Evolutionary conservation across 1,284 basidiomycete genomes (phyloP).

Genomic region (Naganishia albida): DNA sequence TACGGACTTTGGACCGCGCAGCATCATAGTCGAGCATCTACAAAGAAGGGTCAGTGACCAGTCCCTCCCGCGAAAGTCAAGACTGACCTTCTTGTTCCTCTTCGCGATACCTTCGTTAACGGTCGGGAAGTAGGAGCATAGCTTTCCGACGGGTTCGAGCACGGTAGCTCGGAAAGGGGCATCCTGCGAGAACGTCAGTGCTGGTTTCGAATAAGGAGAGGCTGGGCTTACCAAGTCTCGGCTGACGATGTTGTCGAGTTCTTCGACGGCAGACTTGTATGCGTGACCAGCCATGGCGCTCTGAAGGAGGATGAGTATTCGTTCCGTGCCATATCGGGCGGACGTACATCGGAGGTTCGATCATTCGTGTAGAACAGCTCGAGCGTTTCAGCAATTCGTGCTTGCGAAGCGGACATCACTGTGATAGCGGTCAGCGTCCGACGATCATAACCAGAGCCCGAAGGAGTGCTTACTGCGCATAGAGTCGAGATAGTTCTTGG

Average conservation of each 20-base stretch:
- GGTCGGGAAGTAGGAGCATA: conserved; percentile 91
- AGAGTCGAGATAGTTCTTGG: conserved; percentile 91
- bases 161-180: conserved; percentile 91
- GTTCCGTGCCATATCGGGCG: neutral
- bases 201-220: neutral
- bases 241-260: conserved; percentile 81
- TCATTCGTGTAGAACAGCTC: conserved; percentile 91
- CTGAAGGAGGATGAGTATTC: conserved; percentile 38
- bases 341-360: conserved; percentile 66
- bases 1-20: conserved; percentile 82
- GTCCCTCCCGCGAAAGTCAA: too few relatives aligned
- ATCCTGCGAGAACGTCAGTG: conserved; percentile 62
- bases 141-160: conserved; percentile 91
- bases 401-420: conserved; percentile 91
- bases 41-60: neutral
- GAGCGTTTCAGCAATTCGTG: conserved; percentile 91
- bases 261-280: conserved; percentile 92
- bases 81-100: conserved; percentile 85
- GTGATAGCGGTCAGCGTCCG: conserved; percentile 23
- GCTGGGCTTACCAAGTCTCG: conserved; percentile 71
- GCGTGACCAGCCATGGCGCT: conserved; percentile 96
- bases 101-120: conserved; percentile 94
- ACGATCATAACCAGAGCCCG: neutral
- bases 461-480: conserved; percentile 72
- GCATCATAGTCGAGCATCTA: conserved; percentile 95